phyloP scores from a whole-genome alignment of 352 stramenopile genomes.

The Phytophthora citrophthora region DNA sequence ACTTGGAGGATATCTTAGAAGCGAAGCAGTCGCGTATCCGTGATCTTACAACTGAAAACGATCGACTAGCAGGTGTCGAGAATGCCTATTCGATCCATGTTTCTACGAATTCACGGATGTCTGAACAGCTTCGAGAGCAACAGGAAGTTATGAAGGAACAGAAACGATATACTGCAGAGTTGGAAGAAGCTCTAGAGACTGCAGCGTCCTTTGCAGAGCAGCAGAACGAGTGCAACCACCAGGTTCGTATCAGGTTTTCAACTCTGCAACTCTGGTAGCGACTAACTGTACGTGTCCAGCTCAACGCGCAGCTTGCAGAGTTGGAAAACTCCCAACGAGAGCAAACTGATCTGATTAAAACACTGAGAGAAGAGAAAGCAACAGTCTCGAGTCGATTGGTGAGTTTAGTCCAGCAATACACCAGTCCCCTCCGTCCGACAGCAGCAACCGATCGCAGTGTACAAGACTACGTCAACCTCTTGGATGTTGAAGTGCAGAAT shows the following conservation, averaged over 20 bases:
- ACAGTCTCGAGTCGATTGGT: slow-evolving; percentile 22
- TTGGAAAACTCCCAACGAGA: slow-evolving; percentile 21
- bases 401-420: slow-evolving; percentile 31
- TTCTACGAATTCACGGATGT: slow-evolving; percentile 12
- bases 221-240: slow-evolving; percentile 42
- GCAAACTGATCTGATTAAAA: slow-evolving; percentile 15
- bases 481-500: slow-evolving; percentile 26
- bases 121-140: slow-evolving; percentile 23
- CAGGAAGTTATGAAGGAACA: slow-evolving; percentile 18
- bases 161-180: slow-evolving; percentile 10
- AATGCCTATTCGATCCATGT: slow-evolving; percentile 30
- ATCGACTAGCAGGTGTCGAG: slow-evolving; percentile 39
- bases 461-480: slow-evolving; percentile 22
- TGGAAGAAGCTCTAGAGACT: slow-evolving; percentile 31
- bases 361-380: slow-evolving; percentile 16
- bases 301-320: slow-evolving; percentile 22
- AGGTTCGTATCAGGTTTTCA: slow-evolving; percentile 25
- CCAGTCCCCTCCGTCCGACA: slow-evolving; percentile 9
- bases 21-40: slow-evolving; percentile 22
- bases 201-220: slow-evolving; percentile 40
- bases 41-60: slow-evolving; percentile 41
- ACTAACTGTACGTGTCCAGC: slow-evolving; percentile 5
- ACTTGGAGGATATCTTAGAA: slow-evolving; percentile 18
- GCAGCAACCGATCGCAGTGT: slow-evolving; percentile 21
- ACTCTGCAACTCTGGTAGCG: background rate